Conservation (phyloP, 129 eudicot genomes). For the Dittrichia graveolens region DNA sequence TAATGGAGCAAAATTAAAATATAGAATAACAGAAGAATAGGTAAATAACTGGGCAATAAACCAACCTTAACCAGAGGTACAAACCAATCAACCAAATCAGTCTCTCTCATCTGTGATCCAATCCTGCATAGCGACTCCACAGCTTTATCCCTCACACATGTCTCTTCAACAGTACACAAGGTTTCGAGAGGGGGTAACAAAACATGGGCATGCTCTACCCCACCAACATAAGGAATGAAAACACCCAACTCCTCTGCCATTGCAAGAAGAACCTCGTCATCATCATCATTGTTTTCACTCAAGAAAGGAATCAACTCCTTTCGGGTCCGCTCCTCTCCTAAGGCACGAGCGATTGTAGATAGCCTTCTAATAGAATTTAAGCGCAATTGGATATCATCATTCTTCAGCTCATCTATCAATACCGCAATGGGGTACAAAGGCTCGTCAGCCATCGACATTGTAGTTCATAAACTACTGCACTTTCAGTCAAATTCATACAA, state of each 20-base stretch:
- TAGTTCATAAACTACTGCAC: conserved; percentile 44
- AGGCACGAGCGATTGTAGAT: conserved; percentile 94
- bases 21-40: no score
- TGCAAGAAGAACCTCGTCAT: conserved; percentile 97
- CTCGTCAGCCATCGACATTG: conserved; percentile 84
- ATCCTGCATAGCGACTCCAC: conserved; percentile 93
- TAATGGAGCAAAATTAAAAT: no score
- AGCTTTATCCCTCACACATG: conserved; percentile 95
- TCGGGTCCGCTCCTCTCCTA: conserved; percentile 91
- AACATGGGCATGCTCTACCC: conserved; percentile 88
- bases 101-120: conserved; percentile 95
- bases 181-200: conserved; percentile 93
- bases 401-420: conserved; percentile 88
- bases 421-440: conserved; percentile 97
- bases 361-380: conserved; percentile 89
- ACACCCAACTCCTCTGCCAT: conserved; percentile 98
- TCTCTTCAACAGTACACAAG: conserved; percentile 96
- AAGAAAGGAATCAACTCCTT: conserved; percentile 89
- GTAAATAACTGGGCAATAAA: not conserved
- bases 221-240: conserved; percentile 97
- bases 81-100: conserved; percentile 81
- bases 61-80: conserved; percentile 92
- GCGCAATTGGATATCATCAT: conserved; percentile 86
- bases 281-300: conserved; percentile 94
- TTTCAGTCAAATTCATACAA: conserved; percentile 7